phyloP scores from a whole-genome alignment of 257 asterid genomes.

The Agastache rugosa region DNA sequence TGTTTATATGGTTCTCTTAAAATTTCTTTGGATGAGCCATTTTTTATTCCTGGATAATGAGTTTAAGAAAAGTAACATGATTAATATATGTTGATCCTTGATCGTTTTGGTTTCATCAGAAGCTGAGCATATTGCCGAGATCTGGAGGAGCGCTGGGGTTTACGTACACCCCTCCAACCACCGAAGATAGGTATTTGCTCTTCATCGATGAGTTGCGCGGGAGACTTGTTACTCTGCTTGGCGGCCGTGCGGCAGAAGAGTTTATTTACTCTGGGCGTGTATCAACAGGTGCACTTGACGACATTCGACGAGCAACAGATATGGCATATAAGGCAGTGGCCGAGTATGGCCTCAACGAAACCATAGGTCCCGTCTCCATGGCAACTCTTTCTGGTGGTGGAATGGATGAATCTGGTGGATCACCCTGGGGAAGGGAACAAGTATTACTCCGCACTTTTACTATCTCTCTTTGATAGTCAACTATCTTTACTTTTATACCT shows the following conservation, averaged over 20 bases:
- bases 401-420: conserved; percentile 86
- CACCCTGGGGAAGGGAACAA: conserved; percentile 92
- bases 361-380: conserved; percentile 88
- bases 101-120: conserved; percentile 54
- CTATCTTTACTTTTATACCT: conserved; percentile 14
- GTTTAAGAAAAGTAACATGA: conserved; percentile 22
- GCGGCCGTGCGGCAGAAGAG: conserved; percentile 99
- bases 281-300: conserved; percentile 99
- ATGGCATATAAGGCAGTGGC: conserved; percentile 99
- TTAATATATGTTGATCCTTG: conserved; percentile 5
- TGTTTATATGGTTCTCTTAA: background rate
- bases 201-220: conserved; percentile 97
- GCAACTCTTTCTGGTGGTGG: conserved; percentile 94
- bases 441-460: conserved; percentile 45
- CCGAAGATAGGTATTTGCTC: conserved; percentile 94
- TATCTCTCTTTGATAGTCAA: conserved; percentile 14
- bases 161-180: conserved; percentile 90
- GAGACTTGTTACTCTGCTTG: conserved; percentile 95
- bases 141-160: conserved; percentile 98
- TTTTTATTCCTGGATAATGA: conserved; percentile 10
- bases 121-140: conserved; percentile 98
- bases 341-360: conserved; percentile 89
- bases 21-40: conserved; percentile 9
- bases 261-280: conserved; percentile 93
- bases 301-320: conserved; percentile 95